A percentile compares a stretch with the other conserved stretches of the same genome.
Evolutionary conservation across 805 yeast species (phyloP).

Genomic region (Vanderwaltozyma verrucispora): DNA sequence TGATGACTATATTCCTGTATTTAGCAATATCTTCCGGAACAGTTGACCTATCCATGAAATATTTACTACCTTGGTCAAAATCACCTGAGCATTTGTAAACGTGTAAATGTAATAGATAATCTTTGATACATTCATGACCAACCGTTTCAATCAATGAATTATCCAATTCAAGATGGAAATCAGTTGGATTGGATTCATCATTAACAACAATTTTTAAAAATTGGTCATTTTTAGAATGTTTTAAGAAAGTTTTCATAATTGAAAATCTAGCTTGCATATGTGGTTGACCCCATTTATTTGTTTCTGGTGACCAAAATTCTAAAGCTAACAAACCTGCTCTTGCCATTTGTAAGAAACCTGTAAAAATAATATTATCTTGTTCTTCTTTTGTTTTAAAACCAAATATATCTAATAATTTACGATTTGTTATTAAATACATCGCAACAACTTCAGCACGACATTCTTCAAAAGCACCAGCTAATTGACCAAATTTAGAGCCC

Average conservation of each 20-base stretch:
- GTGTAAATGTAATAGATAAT: constrained; percentile 62
- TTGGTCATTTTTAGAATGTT: constrained; percentile 41
- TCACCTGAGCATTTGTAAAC: constrained; percentile 73
- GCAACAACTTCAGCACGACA: constrained; percentile 91
- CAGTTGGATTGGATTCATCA: constrained; percentile 35
- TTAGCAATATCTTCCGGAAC: constrained; percentile 53
- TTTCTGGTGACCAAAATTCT: constrained; percentile 79
- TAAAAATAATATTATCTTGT: constrained; percentile 52
- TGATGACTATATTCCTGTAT: constrained; percentile 57
- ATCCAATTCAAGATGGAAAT: constrained; percentile 52
- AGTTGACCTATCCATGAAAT: constrained; percentile 57
- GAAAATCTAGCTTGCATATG: constrained; percentile 92
- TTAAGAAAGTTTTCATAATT: constrained; percentile 62
- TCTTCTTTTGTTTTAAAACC: constrained; percentile 49
- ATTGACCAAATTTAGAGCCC: constrained; percentile 75
- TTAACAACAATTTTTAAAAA: constrained; percentile 46
- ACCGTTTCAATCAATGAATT: constrained; percentile 50
- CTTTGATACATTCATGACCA: constrained; percentile 67
- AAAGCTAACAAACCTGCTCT: constrained; percentile 77
- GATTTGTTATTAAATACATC: constrained; percentile 62
- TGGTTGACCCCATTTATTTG: constrained; percentile 86
- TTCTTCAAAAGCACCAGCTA: constrained; percentile 85
- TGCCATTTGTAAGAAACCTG: constrained; percentile 73
- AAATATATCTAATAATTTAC: constrained; percentile 58
- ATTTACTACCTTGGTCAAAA: constrained; percentile 49